Percentiles rank a stretch among this genome's conserved stretches.
Evolutionary conservation across 495 filamentous ascomycete species (phyloP).

Genomic region (Neurospora discreta): DNA sequence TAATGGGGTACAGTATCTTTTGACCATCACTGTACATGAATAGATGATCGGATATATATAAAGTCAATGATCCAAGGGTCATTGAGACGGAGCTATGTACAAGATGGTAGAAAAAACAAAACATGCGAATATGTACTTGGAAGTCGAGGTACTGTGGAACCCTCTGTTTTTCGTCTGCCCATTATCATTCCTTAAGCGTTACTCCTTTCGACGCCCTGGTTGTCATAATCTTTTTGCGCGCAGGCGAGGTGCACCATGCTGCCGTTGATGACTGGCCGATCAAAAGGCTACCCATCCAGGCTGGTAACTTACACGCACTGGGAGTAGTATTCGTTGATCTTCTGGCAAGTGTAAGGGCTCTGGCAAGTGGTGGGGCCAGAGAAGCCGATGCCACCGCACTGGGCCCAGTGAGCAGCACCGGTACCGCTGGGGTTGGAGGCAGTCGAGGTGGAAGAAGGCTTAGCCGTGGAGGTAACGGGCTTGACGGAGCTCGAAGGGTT

Average conservation of each 20-base stretch:
- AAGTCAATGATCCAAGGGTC: not conserved
- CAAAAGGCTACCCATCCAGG: not conserved
- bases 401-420: constrained; percentile 16
- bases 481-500: constrained; percentile 6
- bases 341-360: constrained; percentile 20
- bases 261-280: not conserved
- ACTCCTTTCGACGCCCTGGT: not conserved
- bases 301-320: constrained; percentile 26
- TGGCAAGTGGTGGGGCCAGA: constrained; percentile 32
- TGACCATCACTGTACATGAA: too few relatives aligned
- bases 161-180: not conserved
- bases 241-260: not conserved
- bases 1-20: too few relatives aligned
- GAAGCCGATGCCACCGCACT: constrained; percentile 39
- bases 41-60: not conserved
- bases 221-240: not conserved
- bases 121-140: not conserved
- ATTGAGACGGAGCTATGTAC: not conserved
- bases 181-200: not conserved
- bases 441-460: constrained; percentile 5
- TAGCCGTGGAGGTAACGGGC: constrained; percentile 2
- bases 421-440: constrained; percentile 7
- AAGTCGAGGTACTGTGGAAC: not conserved
- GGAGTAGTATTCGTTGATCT: constrained; percentile 26
- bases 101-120: not conserved